Evolutionary conservation across 306 rosid species (phyloP), one percentile per base, ranked within the genome.

Genomic region (Rosa rugosa): DNA sequence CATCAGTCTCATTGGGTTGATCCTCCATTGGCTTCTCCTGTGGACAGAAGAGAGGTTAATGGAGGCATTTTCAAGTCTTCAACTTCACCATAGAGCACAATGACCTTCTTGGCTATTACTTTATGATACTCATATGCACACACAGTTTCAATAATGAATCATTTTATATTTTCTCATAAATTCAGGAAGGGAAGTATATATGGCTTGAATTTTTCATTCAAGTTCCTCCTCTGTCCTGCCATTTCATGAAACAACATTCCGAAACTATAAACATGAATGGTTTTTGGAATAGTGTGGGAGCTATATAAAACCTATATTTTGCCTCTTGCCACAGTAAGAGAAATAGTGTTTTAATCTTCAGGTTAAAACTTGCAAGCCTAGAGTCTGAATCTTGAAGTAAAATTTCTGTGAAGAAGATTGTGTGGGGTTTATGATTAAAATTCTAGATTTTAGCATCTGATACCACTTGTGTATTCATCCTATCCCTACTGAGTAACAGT

Each of bases 31-130:
- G 17, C 14, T 7, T 56, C n/a, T 36, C 44, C 45, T 12, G 40
- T 17, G 73, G 56, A 71, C 62, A 75, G 0, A 74, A 16, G 11
- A 79, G 70, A 69, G 84, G 84, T n/a, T 71, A 50, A 76, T 1
- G 86, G 73, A 25, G 90, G 83, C 34, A 82, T 57, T 71, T 82
- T 31, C 54, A 77, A 9, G 20, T 4, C 46, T 34, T 79, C 18
- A 8, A 41, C 8, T 6, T 71, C 36, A 0, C 81, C 86, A 84
- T 11, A 85, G 50, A 0, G 82, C 83, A 0, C 40, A 11, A 85
- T 17, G 79, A 88, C 82, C 46, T 83, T 75, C 45, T 71, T 80
- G 20, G 4, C 64, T 0, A 71, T 4, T 23, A 73, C 20, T 40
- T 75, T 31, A 0, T 83, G 83, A 2, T 75, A 51, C 10, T 64